Conservation (phyloP, 768 basidiomycete species). For the Boletus pseudopeckii region DNA sequence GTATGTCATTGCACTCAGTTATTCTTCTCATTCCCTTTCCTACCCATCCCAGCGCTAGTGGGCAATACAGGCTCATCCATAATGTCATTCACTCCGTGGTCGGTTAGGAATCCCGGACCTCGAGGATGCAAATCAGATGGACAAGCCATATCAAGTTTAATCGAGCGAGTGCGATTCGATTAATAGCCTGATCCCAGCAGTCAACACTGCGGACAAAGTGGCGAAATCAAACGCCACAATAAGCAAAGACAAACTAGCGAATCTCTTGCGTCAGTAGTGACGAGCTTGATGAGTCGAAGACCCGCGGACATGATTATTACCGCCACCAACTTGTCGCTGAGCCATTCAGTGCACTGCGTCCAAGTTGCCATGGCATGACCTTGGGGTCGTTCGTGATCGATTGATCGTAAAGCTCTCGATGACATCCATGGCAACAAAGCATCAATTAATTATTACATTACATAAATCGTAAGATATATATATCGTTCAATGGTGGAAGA, state of each 20-base stretch:
- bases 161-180: neutral
- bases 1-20: no score
- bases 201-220: no score
- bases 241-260: no score
- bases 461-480: neutral
- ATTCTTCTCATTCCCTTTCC: neutral
- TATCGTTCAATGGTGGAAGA: no score
- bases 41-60: neutral
- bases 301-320: no score
- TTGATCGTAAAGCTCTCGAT: neutral
- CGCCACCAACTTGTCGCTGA: neutral
- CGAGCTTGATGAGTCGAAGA: neutral
- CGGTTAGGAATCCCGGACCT: neutral
- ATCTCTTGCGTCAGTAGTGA: no score
- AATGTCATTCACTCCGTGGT: no score
- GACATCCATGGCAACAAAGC: neutral
- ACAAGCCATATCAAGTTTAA: no score
- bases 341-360: neutral
- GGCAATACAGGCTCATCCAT: neutral
- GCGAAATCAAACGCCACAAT: no score
- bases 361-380: neutral
- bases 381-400: no score
- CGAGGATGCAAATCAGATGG: neutral
- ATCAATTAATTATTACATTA: neutral
- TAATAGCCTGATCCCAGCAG: no score